phyloP scores from a whole-genome alignment of 345 rosid genomes.

The Conringia planisiliqua region DNA sequence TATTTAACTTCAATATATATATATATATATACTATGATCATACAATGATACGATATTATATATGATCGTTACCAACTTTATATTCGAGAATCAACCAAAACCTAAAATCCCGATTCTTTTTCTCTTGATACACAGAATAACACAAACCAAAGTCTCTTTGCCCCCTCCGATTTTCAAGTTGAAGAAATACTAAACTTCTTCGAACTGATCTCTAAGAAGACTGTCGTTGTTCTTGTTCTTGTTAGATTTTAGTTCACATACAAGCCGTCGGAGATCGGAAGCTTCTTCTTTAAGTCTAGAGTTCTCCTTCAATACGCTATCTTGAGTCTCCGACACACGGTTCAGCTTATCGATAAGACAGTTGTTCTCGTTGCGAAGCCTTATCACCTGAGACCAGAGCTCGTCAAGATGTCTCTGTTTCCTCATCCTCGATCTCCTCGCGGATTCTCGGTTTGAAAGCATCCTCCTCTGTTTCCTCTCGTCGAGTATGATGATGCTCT shows the following conservation, averaged over 20 bases:
- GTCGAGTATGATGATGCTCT: slow-evolving; percentile 52
- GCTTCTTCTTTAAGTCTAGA: slow-evolving; percentile 76
- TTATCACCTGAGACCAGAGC: slow-evolving; percentile 71
- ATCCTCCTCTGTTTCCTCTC: slow-evolving; percentile 90
- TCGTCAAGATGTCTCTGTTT: slow-evolving; percentile 95
- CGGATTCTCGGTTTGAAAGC: slow-evolving; percentile 96
- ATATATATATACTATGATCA: background rate
- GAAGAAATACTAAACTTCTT: slow-evolving; percentile 1
- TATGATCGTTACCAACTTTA: slow-evolving; percentile 3
- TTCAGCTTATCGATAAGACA: slow-evolving; percentile 61
- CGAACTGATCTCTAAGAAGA: slow-evolving; percentile 8
- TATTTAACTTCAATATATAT: slow-evolving; percentile 6
- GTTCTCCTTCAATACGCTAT: slow-evolving; percentile 59
- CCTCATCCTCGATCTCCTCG: slow-evolving; percentile 91
- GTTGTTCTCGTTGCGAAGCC: slow-evolving; percentile 69
- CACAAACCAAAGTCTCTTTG: slow-evolving; percentile 1
- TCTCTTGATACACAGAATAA: background rate
- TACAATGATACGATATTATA: background rate
- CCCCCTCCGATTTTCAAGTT: background rate
- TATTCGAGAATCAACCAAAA: slow-evolving; percentile 8
- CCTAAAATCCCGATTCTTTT: slow-evolving; percentile 1
- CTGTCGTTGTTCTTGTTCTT: slow-evolving; percentile 6
- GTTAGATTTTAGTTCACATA: slow-evolving; percentile 38
- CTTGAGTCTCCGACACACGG: slow-evolving; percentile 55
- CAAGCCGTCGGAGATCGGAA: slow-evolving; percentile 65